These are phyloP conservation scores for Liquidambar formosana DNA, from an alignment of 164 flowering plant species.

Conservation along the genomic window DNA sequence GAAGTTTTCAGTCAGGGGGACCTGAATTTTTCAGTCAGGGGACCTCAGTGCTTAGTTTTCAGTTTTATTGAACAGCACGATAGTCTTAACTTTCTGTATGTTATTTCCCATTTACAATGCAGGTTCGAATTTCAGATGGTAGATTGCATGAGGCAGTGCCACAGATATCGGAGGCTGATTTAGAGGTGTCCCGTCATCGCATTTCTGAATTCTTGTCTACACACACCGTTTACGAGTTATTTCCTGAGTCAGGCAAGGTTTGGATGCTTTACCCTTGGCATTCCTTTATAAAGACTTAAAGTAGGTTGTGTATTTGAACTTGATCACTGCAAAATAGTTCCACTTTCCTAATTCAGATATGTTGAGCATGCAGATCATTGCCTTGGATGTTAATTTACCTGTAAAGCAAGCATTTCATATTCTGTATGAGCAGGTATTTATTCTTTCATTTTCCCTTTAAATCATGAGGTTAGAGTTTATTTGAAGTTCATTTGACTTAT, in stretches of 20 bases:
- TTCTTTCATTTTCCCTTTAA: not conserved
- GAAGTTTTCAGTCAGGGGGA: too few species aligned
- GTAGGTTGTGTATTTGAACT: conserved; percentile 8
- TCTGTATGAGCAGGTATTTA: conserved; percentile 79
- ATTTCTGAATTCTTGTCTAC: conserved; percentile 66
- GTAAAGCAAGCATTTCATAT: conserved; percentile 96
- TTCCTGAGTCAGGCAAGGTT: conserved; percentile 98
- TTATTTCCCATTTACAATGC: conserved; percentile 13
- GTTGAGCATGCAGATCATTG: conserved; percentile 59
- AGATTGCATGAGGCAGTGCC: conserved; percentile 45
- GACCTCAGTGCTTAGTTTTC: too few species aligned
- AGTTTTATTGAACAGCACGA: too few species aligned
- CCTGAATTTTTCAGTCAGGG: too few species aligned
- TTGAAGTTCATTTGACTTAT: too few species aligned
- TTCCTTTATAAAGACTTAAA: conserved; percentile 2
- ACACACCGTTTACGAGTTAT: conserved; percentile 82
- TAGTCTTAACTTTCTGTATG: not conserved
- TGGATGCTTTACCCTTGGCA: conserved; percentile 35
- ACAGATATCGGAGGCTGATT: conserved; percentile 64
- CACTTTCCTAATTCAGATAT: conserved; percentile 4
- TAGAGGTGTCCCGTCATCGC: conserved; percentile 68
- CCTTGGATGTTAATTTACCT: conserved; percentile 78
- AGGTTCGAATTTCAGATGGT: conserved; percentile 53
- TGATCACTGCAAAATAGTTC: not conserved
- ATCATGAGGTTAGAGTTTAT: too few species aligned